Evolutionary conservation across 2,329 filamentous ascomycete genomes (phyloP).

Genomic region (Cladosporium sphaerospermum): DNA sequence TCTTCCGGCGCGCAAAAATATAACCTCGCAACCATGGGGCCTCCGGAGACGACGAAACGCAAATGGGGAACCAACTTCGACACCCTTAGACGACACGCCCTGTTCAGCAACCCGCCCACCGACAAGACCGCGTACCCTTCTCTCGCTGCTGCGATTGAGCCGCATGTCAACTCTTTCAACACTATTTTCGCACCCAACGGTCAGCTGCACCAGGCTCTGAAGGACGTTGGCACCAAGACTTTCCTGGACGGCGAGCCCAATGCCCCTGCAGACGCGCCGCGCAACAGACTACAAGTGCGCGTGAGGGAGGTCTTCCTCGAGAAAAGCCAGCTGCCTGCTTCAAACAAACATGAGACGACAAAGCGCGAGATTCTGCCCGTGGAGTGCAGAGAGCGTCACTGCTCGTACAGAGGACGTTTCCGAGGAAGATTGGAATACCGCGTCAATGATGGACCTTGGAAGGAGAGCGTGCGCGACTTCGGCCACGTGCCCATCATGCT

Average conservation of each 20-base stretch:
- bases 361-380: constrained; percentile 83
- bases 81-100: constrained; percentile 75
- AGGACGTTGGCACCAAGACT: constrained; percentile 83
- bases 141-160: constrained; percentile 76
- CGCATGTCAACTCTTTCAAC: constrained; percentile 96
- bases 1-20: constrained; percentile 4
- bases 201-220: constrained; percentile 66
- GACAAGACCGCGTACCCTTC: constrained; percentile 84
- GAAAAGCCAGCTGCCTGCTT: constrained; percentile 69
- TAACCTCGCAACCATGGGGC: constrained; percentile 24
- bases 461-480: constrained; percentile 76
- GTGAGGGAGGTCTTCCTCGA: constrained; percentile 78
- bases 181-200: constrained; percentile 71
- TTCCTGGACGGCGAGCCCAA: constrained; percentile 70
- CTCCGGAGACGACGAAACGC: constrained; percentile 33
- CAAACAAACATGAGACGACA: constrained; percentile 72
- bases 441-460: constrained; percentile 79
- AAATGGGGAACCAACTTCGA: constrained; percentile 83
- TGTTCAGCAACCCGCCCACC: constrained; percentile 82
- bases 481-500: constrained; percentile 91
- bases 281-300: constrained; percentile 69
- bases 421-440: constrained; percentile 76
- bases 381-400: constrained; percentile 90
- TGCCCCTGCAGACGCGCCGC: constrained; percentile 47
- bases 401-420: constrained; percentile 82